These are phyloP conservation scores for Grammothele lineata DNA, from an alignment of 768 basidiomycete species.

Conservation along the genomic window DNA sequence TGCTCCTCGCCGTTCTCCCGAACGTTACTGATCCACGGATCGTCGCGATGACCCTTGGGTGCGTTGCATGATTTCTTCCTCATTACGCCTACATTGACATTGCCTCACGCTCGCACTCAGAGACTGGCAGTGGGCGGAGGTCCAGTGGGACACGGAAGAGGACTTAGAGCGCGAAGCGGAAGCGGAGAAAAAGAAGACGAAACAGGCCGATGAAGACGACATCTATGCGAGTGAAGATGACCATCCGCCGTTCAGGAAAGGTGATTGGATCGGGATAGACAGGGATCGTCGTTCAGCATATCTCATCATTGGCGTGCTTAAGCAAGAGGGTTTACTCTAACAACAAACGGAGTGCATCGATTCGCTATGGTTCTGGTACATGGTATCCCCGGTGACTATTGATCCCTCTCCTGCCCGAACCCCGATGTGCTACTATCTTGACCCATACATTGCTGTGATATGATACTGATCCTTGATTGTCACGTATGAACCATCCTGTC, in stretches of 20 bases:
- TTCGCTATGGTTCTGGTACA: background rate
- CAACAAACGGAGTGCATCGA: background rate
- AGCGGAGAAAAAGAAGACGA: conserved; percentile 21
- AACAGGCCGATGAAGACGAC: conserved; percentile 37
- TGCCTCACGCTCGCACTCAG: conserved; percentile 40
- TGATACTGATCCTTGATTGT: too few species aligned
- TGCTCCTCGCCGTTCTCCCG: conserved; percentile 71
- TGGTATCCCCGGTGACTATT: too few species aligned
- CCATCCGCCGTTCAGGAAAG: conserved; percentile 40
- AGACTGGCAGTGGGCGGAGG: conserved; percentile 77
- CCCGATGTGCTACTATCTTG: too few species aligned
- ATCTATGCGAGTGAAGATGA: conserved; percentile 61
- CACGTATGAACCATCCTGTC: too few species aligned
- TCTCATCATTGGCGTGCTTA: conserved; percentile 72
- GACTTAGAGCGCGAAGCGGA: conserved; percentile 36
- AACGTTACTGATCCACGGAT: conserved; percentile 69
- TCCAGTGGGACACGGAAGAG: conserved; percentile 71
- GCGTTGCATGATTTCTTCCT: background rate
- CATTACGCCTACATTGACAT: background rate
- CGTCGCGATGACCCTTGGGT: conserved; percentile 52
- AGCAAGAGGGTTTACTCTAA: conserved; percentile 65
- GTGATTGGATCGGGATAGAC: conserved; percentile 77
- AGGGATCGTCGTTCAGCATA: conserved; percentile 77
- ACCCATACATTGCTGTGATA: too few species aligned
- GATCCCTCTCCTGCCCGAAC: too few species aligned